phyloP scores from a whole-genome alignment of 495 filamentous ascomycete species.

The Penicillium pancosmium region DNA sequence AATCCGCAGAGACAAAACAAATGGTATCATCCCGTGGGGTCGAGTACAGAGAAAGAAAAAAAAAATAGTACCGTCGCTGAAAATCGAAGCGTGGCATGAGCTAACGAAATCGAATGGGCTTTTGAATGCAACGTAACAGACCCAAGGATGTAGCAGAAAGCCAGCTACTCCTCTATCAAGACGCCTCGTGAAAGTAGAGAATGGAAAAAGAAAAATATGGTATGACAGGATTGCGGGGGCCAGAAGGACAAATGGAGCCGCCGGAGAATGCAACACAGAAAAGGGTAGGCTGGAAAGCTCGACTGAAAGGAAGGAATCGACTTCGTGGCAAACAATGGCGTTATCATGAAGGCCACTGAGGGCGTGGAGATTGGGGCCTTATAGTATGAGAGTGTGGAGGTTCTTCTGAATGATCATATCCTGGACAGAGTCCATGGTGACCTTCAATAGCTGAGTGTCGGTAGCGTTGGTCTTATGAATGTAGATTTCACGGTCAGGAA shows the following conservation, averaged over 20 bases:
- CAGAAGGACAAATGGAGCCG: slow-evolving; percentile 24
- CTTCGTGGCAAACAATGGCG: slow-evolving; percentile 26
- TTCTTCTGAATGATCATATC: slow-evolving; percentile 99
- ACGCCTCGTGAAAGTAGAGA: slow-evolving; percentile 26
- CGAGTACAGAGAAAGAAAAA: slow-evolving; percentile 16
- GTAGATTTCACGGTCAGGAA: slow-evolving; percentile 86
- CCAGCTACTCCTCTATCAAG: slow-evolving; percentile 32
- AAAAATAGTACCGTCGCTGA: slow-evolving; percentile 26
- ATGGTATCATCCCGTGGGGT: slow-evolving; percentile 47
- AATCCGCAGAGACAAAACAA: slow-evolving; percentile 33
- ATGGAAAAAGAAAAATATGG: slow-evolving; percentile 22
- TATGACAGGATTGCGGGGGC: slow-evolving; percentile 20
- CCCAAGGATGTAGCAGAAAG: slow-evolving; percentile 26
- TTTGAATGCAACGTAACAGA: slow-evolving; percentile 34
- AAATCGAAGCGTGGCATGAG: slow-evolving; percentile 23
- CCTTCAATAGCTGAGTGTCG: slow-evolving; percentile 93
- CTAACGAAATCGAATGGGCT: slow-evolving; percentile 28
- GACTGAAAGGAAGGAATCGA: slow-evolving; percentile 25
- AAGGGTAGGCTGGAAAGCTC: slow-evolving; percentile 27
- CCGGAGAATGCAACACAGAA: slow-evolving; percentile 32
- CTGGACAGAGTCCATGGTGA: slow-evolving; percentile 95
- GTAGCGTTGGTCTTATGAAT: slow-evolving; percentile 94
- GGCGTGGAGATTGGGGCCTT: slow-evolving; percentile 39
- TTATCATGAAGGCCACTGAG: slow-evolving; percentile 32
- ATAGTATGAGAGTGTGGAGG: slow-evolving; percentile 91